Percentiles rank a stretch among this genome's conserved stretches.
Evolutionary conservation across 352 stramenopile species (phyloP).

Genomic region (Globisporangium heterothallicum): DNA sequence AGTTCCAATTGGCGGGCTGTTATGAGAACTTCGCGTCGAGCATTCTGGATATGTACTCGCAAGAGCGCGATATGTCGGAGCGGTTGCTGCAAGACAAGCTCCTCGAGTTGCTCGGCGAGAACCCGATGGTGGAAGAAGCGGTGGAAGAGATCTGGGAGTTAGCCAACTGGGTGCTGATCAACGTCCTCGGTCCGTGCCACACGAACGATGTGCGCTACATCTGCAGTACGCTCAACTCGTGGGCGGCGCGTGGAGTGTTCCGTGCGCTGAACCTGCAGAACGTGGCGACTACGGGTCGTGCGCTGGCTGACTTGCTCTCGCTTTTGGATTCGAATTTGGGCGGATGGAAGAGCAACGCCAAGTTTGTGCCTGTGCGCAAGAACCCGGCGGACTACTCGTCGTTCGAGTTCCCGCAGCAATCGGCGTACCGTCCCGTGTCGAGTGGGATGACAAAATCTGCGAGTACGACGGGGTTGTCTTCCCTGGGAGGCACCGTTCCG

Average conservation of each 20-base stretch:
- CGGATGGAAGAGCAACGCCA: conserved; percentile 73
- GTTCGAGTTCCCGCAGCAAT: conserved; percentile 74
- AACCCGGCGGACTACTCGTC: conserved; percentile 80
- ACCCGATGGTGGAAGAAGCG: conserved; percentile 85
- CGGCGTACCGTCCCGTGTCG: conserved; percentile 28
- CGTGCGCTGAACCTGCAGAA: conserved; percentile 74
- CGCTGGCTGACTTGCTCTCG: conserved; percentile 65
- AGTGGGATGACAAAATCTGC: conserved; percentile 81
- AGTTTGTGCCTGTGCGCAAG: conserved; percentile 79
- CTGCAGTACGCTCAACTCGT: conserved; percentile 74
- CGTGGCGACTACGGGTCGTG: conserved; percentile 49
- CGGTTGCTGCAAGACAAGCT: conserved; percentile 76
- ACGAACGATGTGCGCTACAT: conserved; percentile 93
- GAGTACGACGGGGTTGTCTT: conserved; percentile 82
- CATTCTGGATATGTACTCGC: conserved; percentile 70
- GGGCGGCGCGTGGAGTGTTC: conserved; percentile 74
- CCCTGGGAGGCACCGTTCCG: conserved; percentile 63
- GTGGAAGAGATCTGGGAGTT: conserved; percentile 98
- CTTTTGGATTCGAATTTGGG: conserved; percentile 63
- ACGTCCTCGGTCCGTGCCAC: conserved; percentile 93
- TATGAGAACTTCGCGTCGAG: conserved; percentile 90
- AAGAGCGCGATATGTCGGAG: conserved; percentile 55
- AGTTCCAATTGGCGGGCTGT: conserved; percentile 96
- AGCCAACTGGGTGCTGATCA: conserved; percentile 91
- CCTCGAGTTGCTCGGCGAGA: conserved; percentile 71